Evolutionary conservation across 106 monocot genomes (phyloP).

Genomic region (Acorus calamus): DNA sequence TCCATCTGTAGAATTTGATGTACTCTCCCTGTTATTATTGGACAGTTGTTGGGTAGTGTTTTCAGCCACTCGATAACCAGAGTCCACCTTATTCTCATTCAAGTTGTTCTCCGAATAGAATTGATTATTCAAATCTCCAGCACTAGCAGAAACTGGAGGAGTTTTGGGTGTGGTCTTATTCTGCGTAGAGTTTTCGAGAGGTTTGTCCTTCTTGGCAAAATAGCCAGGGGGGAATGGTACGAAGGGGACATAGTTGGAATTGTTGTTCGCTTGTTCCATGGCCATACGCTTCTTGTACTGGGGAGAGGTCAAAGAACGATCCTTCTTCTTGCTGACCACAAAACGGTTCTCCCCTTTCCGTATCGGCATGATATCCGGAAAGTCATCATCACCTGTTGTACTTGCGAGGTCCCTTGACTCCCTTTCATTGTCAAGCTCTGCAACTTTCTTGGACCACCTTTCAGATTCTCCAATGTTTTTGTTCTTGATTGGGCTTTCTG

Average conservation of each 20-base stretch:
- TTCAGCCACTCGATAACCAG: background rate
- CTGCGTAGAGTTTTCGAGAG: constrained; percentile 18
- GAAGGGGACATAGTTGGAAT: constrained; percentile 76
- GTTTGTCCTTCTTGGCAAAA: constrained; percentile 77
- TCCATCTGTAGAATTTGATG: background rate
- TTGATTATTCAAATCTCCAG: background rate
- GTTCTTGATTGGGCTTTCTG: constrained; percentile 4
- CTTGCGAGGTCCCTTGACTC: constrained; percentile 3
- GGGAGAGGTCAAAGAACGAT: constrained; percentile 67
- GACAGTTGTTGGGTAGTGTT: constrained; percentile 3
- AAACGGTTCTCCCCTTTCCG: constrained; percentile 83
- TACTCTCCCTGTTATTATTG: background rate
- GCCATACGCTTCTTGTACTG: constrained; percentile 72
- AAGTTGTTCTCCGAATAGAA: constrained; percentile 1
- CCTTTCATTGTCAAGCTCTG: constrained; percentile 19
- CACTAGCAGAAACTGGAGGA: constrained; percentile 4
- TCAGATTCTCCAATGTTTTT: constrained; percentile 13
- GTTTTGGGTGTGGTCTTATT: background rate
- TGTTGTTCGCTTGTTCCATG: constrained; percentile 60
- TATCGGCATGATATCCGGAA: constrained; percentile 90
- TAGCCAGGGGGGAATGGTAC: constrained; percentile 92
- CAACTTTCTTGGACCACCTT: constrained; percentile 23
- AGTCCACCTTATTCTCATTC: constrained; percentile 7
- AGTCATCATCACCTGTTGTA: constrained; percentile 34
- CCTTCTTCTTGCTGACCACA: constrained; percentile 67